Percentiles rank a stretch among this genome's conserved stretches.
Conservation (phyloP, 176 grass and related monocot genomes). For the Zizania latifolia region DNA sequence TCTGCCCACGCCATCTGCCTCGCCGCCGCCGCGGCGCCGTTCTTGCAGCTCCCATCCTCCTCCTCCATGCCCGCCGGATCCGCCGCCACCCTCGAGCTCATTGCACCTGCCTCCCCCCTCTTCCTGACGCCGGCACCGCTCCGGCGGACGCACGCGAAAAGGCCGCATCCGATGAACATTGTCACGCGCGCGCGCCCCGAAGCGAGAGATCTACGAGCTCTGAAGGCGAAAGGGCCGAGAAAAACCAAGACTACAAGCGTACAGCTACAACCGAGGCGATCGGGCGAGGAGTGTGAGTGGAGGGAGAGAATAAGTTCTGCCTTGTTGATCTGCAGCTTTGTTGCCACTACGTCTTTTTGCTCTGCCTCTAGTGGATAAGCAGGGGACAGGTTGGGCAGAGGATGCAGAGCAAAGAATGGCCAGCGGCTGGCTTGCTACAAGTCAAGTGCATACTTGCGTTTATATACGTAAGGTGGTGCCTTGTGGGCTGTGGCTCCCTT, state of each 20-base stretch:
- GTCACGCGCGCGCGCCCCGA: neutral
- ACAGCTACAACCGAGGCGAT: neutral
- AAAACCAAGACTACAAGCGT: neutral
- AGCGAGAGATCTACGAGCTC: neutral
- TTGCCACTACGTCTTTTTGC: slow-evolving; percentile 29
- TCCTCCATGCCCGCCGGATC: slow-evolving; percentile 26
- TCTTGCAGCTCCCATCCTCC: neutral
- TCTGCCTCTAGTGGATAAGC: slow-evolving; percentile 34
- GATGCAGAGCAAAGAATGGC: slow-evolving; percentile 3
- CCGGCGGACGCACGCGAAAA: slow-evolving; percentile 35
- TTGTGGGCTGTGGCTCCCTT: neutral
- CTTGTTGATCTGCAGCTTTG: neutral
- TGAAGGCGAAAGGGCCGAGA: neutral
- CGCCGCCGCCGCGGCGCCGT: neutral
- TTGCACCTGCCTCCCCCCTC: slow-evolving; percentile 28
- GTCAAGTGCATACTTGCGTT: slow-evolving; percentile 33
- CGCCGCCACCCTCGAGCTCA: slow-evolving; percentile 50
- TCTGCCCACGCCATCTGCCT: slow-evolving; percentile 56
- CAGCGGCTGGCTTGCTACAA: slow-evolving; percentile 35
- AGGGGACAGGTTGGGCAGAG: slow-evolving; percentile 34
- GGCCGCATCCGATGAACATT: slow-evolving; percentile 52
- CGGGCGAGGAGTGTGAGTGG: slow-evolving; percentile 20
- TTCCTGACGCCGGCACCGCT: slow-evolving; percentile 34
- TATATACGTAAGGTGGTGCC: slow-evolving; percentile 18
- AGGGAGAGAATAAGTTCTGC: slow-evolving; percentile 19